Percentiles rank a stretch among this genome's conserved stretches.
These are phyloP conservation scores for Chalciporus piperatus DNA, from an alignment of 768 basidiomycete species.

Conservation along the genomic window DNA sequence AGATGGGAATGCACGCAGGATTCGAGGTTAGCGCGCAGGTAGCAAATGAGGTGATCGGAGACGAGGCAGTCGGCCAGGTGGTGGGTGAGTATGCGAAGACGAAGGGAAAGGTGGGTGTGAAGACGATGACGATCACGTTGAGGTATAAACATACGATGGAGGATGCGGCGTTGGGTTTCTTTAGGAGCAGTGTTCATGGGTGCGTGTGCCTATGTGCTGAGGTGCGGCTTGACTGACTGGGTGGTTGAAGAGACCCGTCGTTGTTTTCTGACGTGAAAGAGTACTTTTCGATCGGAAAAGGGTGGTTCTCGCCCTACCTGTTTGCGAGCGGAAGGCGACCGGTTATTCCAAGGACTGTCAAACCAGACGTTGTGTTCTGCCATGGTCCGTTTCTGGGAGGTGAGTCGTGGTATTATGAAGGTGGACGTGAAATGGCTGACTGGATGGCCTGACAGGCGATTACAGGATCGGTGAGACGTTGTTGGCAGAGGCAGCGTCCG, in stretches of 20 bases:
- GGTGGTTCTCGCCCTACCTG: constrained; percentile 67
- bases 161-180: constrained; percentile 61
- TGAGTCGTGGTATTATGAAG: constrained; percentile 15
- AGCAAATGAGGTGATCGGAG: constrained; percentile 52
- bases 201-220: constrained; percentile 26
- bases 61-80: constrained; percentile 44
- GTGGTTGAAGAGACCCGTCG: constrained; percentile 44
- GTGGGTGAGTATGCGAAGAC: constrained; percentile 52
- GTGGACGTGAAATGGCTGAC: background rate
- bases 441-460: constrained; percentile 41
- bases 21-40: constrained; percentile 49
- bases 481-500: constrained; percentile 53
- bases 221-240: background rate
- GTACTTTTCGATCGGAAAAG: constrained; percentile 60
- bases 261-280: constrained; percentile 61
- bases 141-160: constrained; percentile 56
- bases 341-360: constrained; percentile 59
- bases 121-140: constrained; percentile 56
- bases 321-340: constrained; percentile 61
- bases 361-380: constrained; percentile 63
- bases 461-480: constrained; percentile 58
- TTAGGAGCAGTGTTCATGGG: constrained; percentile 57
- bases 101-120: constrained; percentile 56
- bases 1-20: constrained; percentile 52
- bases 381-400: constrained; percentile 63